Base-by-base conservation (phyloP, 2,329 filamentous ascomycete species). In the Fusarium aywerte region DNA sequence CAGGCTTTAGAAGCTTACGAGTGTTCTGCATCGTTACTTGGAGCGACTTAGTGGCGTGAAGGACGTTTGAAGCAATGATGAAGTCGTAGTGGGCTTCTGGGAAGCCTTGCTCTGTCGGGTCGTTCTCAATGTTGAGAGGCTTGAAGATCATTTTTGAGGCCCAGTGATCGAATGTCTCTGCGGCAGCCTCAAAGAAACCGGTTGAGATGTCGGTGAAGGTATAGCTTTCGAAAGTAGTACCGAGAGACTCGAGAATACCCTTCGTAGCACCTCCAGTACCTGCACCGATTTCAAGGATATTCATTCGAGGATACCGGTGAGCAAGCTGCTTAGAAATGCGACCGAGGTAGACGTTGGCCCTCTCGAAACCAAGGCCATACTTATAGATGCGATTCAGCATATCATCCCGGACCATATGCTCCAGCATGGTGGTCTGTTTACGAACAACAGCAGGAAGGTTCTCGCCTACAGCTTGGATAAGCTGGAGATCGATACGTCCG, bases 371-470 rank as follows among this genome's bases (percentile, higher is more conserved):
- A 4, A 63, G 31, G 5, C 55, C 55, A 35, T 20, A 33, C 45
- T 63, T 57, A 55, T 82, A 81, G 42, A 78, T 75, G 8, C 70
- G 54, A 11, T 76, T 68, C 3, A 82, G 64, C 36, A 80, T 62
- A 9, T 75, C 70, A 16, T 80, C 71, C 29, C 75, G 66, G 31
- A 68, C 72, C 49, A 83, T 62, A 43, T 76, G 71, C 53, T 82
- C 80, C 9, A 81, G 71, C 53, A 80, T 76, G 5, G 69, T 77
- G 7, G 59, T 73, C 35, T 76, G 69, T 4, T 75, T 77, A 1
- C 73, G 69, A 12, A 83, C 68, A 2, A 78, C 73, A 15, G 71
- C 60, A 4, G 76, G 66, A 16, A 83, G 63, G 25, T 75, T 70
- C 36, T 79, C 75, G 2, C 80, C 74, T 1, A 78, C 75, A 4